These are phyloP conservation scores for Tetracladium marchalianum DNA, from an alignment of 495 filamentous ascomycete species.

Conservation along the genomic window DNA sequence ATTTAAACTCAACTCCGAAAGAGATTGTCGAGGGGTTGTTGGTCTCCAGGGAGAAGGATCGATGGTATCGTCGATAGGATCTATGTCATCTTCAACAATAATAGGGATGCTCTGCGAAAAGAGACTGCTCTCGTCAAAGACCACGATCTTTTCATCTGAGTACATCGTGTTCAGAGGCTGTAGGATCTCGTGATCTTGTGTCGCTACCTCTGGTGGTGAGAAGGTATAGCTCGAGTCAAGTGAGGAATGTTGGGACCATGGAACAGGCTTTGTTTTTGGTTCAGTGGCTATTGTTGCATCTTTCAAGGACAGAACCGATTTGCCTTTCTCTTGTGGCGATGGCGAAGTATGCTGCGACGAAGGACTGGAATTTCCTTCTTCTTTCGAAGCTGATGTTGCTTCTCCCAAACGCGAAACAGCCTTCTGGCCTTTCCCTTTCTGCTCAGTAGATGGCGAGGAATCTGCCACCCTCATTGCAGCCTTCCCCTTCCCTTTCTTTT, in stretches of 20 bases:
- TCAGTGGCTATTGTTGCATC: too few relatives aligned
- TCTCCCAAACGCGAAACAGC: too few relatives aligned
- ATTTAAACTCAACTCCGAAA: not conserved
- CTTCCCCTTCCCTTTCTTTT: too few relatives aligned
- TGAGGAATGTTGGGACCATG: not conserved
- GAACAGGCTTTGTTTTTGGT: too few relatives aligned
- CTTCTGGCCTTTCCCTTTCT: too few relatives aligned
- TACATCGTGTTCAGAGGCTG: slow-evolving; percentile 2
- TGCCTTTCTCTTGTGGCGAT: too few relatives aligned
- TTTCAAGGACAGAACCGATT: too few relatives aligned
- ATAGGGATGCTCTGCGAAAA: not conserved
- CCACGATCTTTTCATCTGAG: slow-evolving; percentile 4
- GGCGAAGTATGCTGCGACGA: too few relatives aligned
- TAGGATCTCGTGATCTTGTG: not conserved
- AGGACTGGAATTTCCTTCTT: too few relatives aligned
- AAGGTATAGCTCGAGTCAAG: not conserved
- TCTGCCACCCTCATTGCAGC: too few relatives aligned
- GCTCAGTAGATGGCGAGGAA: too few relatives aligned
- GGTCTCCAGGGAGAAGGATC: not conserved
- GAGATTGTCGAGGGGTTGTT: not conserved
- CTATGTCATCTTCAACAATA: not conserved
- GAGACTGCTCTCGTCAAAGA: not conserved
- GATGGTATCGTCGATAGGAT: not conserved
- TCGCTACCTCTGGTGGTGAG: slow-evolving; percentile 1
- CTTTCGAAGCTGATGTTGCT: too few relatives aligned